Percentiles rank a stretch among this genome's conserved stretches.
phyloP scores from a whole-genome alignment of 805 yeast species.

The Myxozyma neglecta region DNA sequence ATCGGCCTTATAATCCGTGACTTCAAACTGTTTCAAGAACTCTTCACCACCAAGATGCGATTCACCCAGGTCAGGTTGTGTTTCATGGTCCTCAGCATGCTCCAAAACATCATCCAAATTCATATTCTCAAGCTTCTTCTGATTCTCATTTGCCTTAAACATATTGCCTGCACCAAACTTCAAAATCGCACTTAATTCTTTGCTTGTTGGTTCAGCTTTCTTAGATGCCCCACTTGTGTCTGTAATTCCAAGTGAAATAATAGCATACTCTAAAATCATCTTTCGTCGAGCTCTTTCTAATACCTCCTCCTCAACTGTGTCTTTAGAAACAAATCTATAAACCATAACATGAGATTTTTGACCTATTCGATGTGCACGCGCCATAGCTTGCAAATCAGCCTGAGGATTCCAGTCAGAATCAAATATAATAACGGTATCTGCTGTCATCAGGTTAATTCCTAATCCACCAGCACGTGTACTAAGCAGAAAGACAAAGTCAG shows the following conservation, averaged over 20 bases:
- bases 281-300: slow-evolving; percentile 94
- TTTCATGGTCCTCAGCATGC: slow-evolving; percentile 96
- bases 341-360: slow-evolving; percentile 98
- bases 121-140: slow-evolving; percentile 90
- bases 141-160: slow-evolving; percentile 95
- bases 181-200: slow-evolving; percentile 86
- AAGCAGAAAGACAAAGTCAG: slow-evolving; percentile 83
- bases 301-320: slow-evolving; percentile 96
- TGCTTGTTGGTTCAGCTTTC: slow-evolving; percentile 74
- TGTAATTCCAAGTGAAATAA: slow-evolving; percentile 91
- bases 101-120: slow-evolving; percentile 92
- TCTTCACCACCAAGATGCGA: slow-evolving; percentile 99
- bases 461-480: slow-evolving; percentile 99
- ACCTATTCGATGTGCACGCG: slow-evolving; percentile 99
- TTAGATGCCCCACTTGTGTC: slow-evolving; percentile 57
- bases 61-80: slow-evolving; percentile 95
- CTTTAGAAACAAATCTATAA: slow-evolving; percentile 95
- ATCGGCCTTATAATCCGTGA: slow-evolving; percentile 91
- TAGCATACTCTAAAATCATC: slow-evolving; percentile 98
- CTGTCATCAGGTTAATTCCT: slow-evolving; percentile 98
- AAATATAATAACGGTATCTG: slow-evolving; percentile 96
- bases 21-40: slow-evolving; percentile 94
- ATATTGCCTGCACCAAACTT: slow-evolving; percentile 98
- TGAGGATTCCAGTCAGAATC: slow-evolving; percentile 99
- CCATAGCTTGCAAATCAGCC: slow-evolving; percentile 99